Evolutionary conservation across 352 stramenopile genomes (phyloP), one percentile per base, ranked within the genome.

Genomic region (Pythium biforme): DNA sequence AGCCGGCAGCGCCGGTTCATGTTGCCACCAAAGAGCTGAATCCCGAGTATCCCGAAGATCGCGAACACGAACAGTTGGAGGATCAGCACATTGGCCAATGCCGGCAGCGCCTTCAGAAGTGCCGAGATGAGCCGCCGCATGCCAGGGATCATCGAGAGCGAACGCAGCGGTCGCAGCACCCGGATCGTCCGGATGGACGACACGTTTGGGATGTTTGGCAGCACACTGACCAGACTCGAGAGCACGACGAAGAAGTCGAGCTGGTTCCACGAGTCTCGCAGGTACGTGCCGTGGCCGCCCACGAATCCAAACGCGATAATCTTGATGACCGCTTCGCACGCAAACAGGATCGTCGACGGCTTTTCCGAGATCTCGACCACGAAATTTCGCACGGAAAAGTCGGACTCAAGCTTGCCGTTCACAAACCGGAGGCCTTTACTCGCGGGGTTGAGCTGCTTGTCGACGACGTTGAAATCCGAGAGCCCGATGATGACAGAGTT

Each of bases 201-300:
- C 20, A 93, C 83, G 45, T 93, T 93, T 8, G 83, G 80, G 51
- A 91, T 76, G n/a, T 58, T 61, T n/a, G 83, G 80, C 0, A 91
- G 57, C 8, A 79, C 72, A 29, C 70, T 69, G 2, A 90, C 63
- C 15, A 90, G 53, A 53, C 83, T 92, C 20, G 87, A 87, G 15
- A 94, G 46, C 51, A 98, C 92, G 31, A 98, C 90, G 27, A 96
- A 70, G 65, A 98, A 98, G 62, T 98, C 93, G 25, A 98, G 75
- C 20, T 92, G 64, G 48, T 98, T 98, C 92, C 91, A 98, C 4
- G 72, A 70, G 66, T 98, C 89, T 4, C 77, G 69, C 0, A 93
- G 65, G 62, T 97, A 98, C 14, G 75, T 79, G 2, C 88, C 80
- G 29, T 80, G 65, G 3, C 72, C 76, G 0, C 73, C 66, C 7